Base-by-base conservation (phyloP, 345 rosid genomes). In the Citrus maxima region DNA sequence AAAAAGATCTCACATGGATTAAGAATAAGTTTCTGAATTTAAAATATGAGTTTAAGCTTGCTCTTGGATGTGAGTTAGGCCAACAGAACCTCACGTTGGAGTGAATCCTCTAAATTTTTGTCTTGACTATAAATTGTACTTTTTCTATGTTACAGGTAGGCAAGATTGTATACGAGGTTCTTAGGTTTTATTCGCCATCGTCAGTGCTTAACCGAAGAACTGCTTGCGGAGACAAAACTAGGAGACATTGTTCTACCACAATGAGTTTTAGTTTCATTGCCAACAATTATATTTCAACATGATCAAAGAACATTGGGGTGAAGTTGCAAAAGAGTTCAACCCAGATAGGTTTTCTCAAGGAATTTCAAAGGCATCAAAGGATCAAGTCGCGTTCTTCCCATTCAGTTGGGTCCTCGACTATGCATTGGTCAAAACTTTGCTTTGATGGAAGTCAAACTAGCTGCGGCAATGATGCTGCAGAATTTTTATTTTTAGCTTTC, bases 341-440 rank as follows among this genome's bases (percentile, higher is more conserved):
- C 93, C 90, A 13, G 79, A 85, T 51, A 92, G 90, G 71, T 88
- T 92, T 77, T 75, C 51, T 10, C 87, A 85, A 27, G 93, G 94
- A 32, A 51, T 90, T 62, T 84, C 91, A 27, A 86, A 85, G 73
- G 95, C 93, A 59, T 84, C 93, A 25, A 88, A 85, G 54, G 64
- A 80, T 73, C 89, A 86, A 10, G 73, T 79, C 32, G 77, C 87
- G 2, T 90, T 84, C 80, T 78, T 91, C 22, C 86, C 91, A 2
- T 92, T 92, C 13, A 87, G 86, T 8, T 76, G 86, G 94, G 97
- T 35, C 92, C 91, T 3, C 80, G 95, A 82, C 75, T 28, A 9
- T 94, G 98, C 83, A 80, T 90, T 0, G 95, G 97, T 4, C 92
- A 88, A 79, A 91, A 84, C 79, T 91, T 90, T 30, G 87, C 97